Evolutionary conservation across 106 monocot species (phyloP).

Genomic region (Narthecium ossifragum): DNA sequence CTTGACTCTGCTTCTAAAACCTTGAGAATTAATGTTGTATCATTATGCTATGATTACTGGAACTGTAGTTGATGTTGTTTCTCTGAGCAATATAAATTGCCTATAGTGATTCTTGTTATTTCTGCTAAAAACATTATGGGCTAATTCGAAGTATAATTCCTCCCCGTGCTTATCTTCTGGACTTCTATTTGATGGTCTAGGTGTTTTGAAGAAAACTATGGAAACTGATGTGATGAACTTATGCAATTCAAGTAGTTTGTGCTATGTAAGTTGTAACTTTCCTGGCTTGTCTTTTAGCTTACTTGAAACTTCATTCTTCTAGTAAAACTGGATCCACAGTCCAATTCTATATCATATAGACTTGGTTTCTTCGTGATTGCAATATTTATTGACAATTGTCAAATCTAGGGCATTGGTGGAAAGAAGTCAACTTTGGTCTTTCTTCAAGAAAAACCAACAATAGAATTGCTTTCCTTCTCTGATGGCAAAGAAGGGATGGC

Average conservation of each 20-base stretch:
- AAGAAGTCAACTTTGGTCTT: constrained; percentile 11
- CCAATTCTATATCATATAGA: neutral
- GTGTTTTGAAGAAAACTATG: constrained; percentile 67
- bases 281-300: neutral
- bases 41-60: neutral
- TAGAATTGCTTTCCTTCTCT: constrained; percentile 62
- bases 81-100: neutral
- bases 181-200: constrained; percentile 22
- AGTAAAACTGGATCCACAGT: neutral
- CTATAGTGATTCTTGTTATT: neutral
- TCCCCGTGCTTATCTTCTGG: neutral
- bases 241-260: constrained; percentile 7
- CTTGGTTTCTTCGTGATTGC: neutral
- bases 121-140: no score
- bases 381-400: neutral
- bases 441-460: constrained; percentile 26
- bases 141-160: no score
- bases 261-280: constrained; percentile 18
- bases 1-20: neutral
- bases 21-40: neutral
- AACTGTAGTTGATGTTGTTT: neutral
- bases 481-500: constrained; percentile 73
- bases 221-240: constrained; percentile 13
- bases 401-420: constrained; percentile 31
- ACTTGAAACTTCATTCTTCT: neutral